Percentiles rank a stretch among this genome's conserved stretches.
Evolutionary conservation across 192 early-diverging fungal species (phyloP).

Genomic region (Coemansia sp.): DNA sequence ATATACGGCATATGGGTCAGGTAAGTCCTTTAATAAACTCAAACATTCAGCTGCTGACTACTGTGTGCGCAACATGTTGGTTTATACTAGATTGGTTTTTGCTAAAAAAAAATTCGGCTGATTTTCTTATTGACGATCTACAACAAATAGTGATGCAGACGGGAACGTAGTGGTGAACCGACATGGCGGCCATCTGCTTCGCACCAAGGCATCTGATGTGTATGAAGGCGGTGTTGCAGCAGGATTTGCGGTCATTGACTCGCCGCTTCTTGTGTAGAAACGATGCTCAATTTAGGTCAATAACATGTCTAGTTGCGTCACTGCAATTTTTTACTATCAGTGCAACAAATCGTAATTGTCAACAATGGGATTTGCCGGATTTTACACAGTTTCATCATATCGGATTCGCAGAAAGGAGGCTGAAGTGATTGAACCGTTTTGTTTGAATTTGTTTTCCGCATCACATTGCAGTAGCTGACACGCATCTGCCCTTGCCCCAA

Average conservation of each 20-base stretch:
- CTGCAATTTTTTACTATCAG: neutral
- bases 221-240: conserved; percentile 96
- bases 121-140: neutral
- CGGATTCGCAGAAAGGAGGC: too few species aligned
- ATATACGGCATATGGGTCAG: conserved; percentile 90
- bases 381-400: too few species aligned
- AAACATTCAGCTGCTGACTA: too few species aligned
- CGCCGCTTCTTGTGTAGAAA: conserved; percentile 64
- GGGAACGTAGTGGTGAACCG: conserved; percentile 62
- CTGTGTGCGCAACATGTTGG: too few species aligned
- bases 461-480: too few species aligned
- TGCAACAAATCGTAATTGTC: too few species aligned
- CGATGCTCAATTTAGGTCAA: too few species aligned
- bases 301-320: neutral
- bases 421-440: too few species aligned
- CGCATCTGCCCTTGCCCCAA: too few species aligned
- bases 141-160: conserved; percentile 54
- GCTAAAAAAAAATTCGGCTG: neutral
- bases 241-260: conserved; percentile 92
- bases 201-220: conserved; percentile 81
- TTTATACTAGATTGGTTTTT: too few species aligned
- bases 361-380: too few species aligned
- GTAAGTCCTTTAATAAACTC: conserved; percentile 35
- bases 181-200: conserved; percentile 82
- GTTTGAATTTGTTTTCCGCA: too few species aligned